phyloP scores from a whole-genome alignment of 1,284 basidiomycete genomes.

The Moniliophthora roreri region DNA sequence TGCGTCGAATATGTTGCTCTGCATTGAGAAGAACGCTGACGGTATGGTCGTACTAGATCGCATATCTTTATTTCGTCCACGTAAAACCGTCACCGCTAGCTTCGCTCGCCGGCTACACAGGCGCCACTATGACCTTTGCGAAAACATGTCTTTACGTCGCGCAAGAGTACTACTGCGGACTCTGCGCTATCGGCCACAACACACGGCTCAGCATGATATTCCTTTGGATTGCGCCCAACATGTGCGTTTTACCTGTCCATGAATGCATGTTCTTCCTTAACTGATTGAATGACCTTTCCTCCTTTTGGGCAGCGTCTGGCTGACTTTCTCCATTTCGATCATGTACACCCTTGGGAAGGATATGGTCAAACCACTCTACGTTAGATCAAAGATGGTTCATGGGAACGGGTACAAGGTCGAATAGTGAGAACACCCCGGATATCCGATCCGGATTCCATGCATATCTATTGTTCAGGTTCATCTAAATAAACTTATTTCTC shows the following conservation, averaged over 20 bases:
- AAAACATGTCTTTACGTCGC: slow-evolving; percentile 53
- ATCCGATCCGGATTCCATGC: no score
- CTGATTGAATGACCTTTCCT: slow-evolving; percentile 1
- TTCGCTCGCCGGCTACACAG: slow-evolving; percentile 43
- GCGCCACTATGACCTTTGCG: slow-evolving; percentile 49
- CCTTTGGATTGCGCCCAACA: slow-evolving; percentile 52
- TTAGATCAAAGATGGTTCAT: no score
- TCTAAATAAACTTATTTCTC: no score
- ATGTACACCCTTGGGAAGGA: slow-evolving; percentile 35
- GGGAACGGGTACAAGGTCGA: no score
- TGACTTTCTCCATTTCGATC: slow-evolving; percentile 37
- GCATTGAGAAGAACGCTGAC: not conserved
- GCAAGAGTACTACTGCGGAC: slow-evolving; percentile 44
- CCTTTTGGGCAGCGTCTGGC: slow-evolving; percentile 34
- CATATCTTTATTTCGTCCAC: slow-evolving; percentile 39
- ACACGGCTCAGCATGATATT: slow-evolving; percentile 33
- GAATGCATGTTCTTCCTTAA: slow-evolving; percentile 6
- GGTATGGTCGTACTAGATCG: slow-evolving; percentile 26
- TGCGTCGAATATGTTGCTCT: slow-evolving; percentile 16
- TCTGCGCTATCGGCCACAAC: slow-evolving; percentile 54
- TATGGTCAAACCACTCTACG: slow-evolving; percentile 18
- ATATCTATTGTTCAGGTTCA: no score
- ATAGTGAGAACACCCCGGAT: no score
- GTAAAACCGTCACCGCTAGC: slow-evolving; percentile 24
- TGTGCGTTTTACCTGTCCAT: slow-evolving; percentile 27